Evolutionary conservation across 805 yeast genomes (phyloP), one percentile per base, ranked within the genome.

Genomic region (Yarrowia deformans): DNA sequence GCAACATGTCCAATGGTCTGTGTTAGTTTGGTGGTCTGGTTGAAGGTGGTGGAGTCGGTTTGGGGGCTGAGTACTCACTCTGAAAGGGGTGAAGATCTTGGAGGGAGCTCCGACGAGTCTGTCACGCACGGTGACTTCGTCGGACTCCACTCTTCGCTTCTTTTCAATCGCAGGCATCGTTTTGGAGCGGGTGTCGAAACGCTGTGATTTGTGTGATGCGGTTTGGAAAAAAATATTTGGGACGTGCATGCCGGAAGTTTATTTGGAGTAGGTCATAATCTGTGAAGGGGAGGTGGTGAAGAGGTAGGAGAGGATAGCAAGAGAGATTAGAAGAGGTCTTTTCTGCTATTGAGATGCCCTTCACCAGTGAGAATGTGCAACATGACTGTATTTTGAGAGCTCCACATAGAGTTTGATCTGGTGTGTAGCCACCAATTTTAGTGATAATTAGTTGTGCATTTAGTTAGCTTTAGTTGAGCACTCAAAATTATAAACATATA

Each of bases 1-100:
- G 97, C 84, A n/a, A 96, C 97, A 75, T 91, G 88, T 5, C 99
- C 99, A 34, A 95, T 81, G 18, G 80, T 75, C 78, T 78, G 48
- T 19, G 56, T 67, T 68, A 55, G 64, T 14, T 1, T 10, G 16
- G 32, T 16, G 10, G 9, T 40, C 16, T 16, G 12, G 43, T n/a
- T 10, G 16, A 8, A 4, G 14, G 23, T 37, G 14, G 13, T n/a
- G 29, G 35, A 1, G 56, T 13, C 29, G 29, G 29, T 23, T 23
- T 23, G 4, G 29, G 29, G 29, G 4, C 29, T 23, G 29, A 12
- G 34, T 34, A 70, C 79, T 60, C 73, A 85, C 90, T 79, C 97
- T 82, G 77, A 91, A 93, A 0, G 97, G 97, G 23, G 96, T 85
- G 78, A 90, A 93, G 40, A 93, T 85, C 76, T 82, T 86, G 0